Conservation (phyloP, 176 grass and related monocot genomes). For the Oryza australiensis region DNA sequence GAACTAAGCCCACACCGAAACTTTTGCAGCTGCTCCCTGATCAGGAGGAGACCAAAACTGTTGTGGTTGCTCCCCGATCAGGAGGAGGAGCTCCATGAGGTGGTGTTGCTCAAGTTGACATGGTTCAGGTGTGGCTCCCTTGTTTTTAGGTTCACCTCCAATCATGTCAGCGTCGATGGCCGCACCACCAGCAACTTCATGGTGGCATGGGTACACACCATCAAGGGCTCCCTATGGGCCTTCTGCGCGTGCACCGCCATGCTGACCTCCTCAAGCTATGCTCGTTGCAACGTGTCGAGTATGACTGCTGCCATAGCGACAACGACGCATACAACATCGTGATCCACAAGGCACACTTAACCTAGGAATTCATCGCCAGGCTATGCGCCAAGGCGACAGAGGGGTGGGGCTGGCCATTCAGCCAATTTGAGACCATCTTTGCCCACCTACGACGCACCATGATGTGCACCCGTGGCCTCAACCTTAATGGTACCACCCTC, state of each 20-base stretch:
- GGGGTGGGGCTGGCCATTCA: slow-evolving; percentile 30
- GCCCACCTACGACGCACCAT: slow-evolving; percentile 64
- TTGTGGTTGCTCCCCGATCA: no score
- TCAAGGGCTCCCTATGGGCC: slow-evolving; percentile 37
- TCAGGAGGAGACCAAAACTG: no score
- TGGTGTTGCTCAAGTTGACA: slow-evolving; percentile 53
- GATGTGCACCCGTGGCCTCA: slow-evolving; percentile 42
- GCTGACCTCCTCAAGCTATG: slow-evolving; percentile 37
- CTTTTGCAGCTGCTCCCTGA: slow-evolving; percentile 42
- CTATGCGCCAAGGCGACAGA: slow-evolving; percentile 35
- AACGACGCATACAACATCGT: slow-evolving; percentile 24
- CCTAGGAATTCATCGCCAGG: slow-evolving; percentile 43
- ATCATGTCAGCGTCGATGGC: slow-evolving; percentile 56
- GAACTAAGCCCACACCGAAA: slow-evolving; percentile 42
- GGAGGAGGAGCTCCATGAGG: slow-evolving; percentile 35
- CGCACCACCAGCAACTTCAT: slow-evolving; percentile 57
- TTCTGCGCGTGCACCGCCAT: slow-evolving; percentile 15
- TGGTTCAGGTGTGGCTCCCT: slow-evolving; percentile 56
- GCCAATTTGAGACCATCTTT: slow-evolving; percentile 53
- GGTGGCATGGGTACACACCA: slow-evolving; percentile 55
- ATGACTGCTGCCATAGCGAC: slow-evolving; percentile 30
- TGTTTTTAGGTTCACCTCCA: slow-evolving; percentile 39
- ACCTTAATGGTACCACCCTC: background rate
- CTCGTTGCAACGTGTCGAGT: slow-evolving; percentile 6
- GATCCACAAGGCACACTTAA: slow-evolving; percentile 60